phyloP scores from a whole-genome alignment of 805 yeast genomes.

The Saturnispora saitoi region DNA sequence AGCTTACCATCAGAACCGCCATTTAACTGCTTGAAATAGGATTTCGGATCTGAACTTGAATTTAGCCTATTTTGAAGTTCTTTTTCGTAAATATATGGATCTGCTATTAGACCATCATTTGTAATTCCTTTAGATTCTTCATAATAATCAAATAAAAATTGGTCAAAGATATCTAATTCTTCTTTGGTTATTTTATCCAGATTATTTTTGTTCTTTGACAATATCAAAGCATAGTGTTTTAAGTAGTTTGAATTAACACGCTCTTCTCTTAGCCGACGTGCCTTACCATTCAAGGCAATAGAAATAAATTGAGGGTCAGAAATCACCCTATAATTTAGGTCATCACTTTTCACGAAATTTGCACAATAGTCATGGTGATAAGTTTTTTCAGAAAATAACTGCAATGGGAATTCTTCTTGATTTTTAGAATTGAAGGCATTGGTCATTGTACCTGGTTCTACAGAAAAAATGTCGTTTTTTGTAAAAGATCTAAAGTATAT shows the following conservation, averaged over 20 bases:
- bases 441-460: neutral
- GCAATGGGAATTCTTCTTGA: neutral
- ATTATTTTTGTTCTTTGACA: slow-evolving; percentile 29
- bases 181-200: slow-evolving; percentile 28
- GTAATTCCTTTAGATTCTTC: neutral
- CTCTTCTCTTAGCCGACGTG: slow-evolving; percentile 32
- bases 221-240: slow-evolving; percentile 42
- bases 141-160: slow-evolving; percentile 10
- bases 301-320: slow-evolving; percentile 2
- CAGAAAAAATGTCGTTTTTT: neutral
- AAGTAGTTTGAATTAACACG: slow-evolving; percentile 42
- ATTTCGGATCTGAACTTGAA: neutral
- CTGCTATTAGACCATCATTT: neutral
- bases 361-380: neutral
- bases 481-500: neutral
- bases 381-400: neutral
- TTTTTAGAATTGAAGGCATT: neutral
- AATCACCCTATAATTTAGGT: neutral
- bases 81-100: slow-evolving; percentile 1
- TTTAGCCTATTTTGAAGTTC: slow-evolving; percentile 4
- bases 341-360: neutral
- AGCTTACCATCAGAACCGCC: neutral
- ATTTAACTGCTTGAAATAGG: neutral
- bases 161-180: slow-evolving; percentile 28
- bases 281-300: slow-evolving; percentile 9